phyloP scores from a whole-genome alignment of 2,329 filamentous ascomycete genomes.

The Paraphoma sp. region DNA sequence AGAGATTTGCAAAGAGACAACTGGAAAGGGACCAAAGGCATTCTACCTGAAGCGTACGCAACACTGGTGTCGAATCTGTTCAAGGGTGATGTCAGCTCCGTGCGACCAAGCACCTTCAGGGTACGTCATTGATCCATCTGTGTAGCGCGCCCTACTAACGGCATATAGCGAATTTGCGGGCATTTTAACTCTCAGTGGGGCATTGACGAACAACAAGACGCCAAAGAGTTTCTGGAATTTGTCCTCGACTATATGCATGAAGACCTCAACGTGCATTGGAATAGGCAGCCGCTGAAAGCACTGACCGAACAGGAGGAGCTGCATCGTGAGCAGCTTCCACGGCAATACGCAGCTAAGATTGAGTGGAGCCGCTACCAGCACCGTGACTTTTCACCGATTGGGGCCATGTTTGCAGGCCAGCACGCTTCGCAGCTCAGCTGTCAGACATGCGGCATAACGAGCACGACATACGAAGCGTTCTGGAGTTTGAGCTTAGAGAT shows the following conservation, averaged over 20 bases:
- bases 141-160: constrained; percentile 22
- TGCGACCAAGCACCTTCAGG: constrained; percentile 56
- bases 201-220: constrained; percentile 82
- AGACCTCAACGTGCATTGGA: constrained; percentile 78
- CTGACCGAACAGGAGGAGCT: constrained; percentile 67
- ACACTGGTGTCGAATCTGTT: constrained; percentile 67
- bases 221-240: constrained; percentile 87
- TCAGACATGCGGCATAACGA: constrained; percentile 66
- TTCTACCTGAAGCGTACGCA: constrained; percentile 67
- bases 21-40: constrained; percentile 71
- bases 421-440: constrained; percentile 68
- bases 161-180: constrained; percentile 63
- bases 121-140: constrained; percentile 30
- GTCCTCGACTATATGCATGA: constrained; percentile 82
- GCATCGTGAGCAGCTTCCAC: constrained; percentile 65
- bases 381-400: constrained; percentile 76
- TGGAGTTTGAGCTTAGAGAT: constrained; percentile 76
- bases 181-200: constrained; percentile 72
- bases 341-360: constrained; percentile 70
- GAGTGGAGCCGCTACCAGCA: constrained; percentile 78
- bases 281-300: constrained; percentile 62
- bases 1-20: constrained; percentile 64
- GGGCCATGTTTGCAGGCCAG: constrained; percentile 78
- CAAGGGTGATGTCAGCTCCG: constrained; percentile 62
- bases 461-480: constrained; percentile 73